Conservation (phyloP, 1,139 yeast species). For the Hyphopichia burtonii region DNA sequence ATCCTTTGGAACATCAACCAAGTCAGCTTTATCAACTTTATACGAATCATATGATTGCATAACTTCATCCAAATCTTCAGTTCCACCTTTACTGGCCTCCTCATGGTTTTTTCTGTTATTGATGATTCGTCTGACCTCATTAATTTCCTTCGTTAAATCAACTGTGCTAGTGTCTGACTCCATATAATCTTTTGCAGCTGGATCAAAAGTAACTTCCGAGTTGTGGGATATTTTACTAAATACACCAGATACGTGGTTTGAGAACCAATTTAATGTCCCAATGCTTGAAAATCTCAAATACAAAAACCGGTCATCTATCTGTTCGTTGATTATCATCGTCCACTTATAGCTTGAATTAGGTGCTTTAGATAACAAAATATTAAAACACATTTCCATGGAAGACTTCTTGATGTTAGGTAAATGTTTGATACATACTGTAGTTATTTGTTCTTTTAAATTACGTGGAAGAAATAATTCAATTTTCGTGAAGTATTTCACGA, state of each 20-base stretch:
- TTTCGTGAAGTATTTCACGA: slow-evolving; percentile 13
- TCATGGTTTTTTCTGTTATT: slow-evolving; percentile 20
- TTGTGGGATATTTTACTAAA: slow-evolving; percentile 4
- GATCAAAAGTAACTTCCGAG: slow-evolving; percentile 11
- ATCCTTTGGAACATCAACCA: slow-evolving; percentile 61
- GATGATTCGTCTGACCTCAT: slow-evolving; percentile 16
- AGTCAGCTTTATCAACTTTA: slow-evolving; percentile 57
- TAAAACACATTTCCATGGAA: slow-evolving; percentile 29
- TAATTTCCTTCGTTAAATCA: background rate
- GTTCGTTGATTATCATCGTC: slow-evolving; percentile 28
- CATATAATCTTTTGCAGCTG: slow-evolving; percentile 42
- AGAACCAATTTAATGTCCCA: slow-evolving; percentile 14
- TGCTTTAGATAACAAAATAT: slow-evolving; percentile 8
- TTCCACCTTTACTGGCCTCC: slow-evolving; percentile 20
- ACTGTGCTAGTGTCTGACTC: slow-evolving; percentile 13
- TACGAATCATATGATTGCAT: slow-evolving; percentile 41
- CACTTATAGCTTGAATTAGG: slow-evolving; percentile 17
- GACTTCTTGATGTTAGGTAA: slow-evolving; percentile 31
- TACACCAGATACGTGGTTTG: slow-evolving; percentile 1
- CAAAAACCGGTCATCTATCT: slow-evolving; percentile 23
- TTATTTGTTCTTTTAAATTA: slow-evolving; percentile 37
- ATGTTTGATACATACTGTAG: slow-evolving; percentile 31
- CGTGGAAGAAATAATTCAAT: slow-evolving; percentile 28
- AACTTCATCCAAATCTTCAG: slow-evolving; percentile 37
- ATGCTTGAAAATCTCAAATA: slow-evolving; percentile 25